phyloP scores from a whole-genome alignment of 495 filamentous ascomycete genomes.

The Cryomyces antarcticus region DNA sequence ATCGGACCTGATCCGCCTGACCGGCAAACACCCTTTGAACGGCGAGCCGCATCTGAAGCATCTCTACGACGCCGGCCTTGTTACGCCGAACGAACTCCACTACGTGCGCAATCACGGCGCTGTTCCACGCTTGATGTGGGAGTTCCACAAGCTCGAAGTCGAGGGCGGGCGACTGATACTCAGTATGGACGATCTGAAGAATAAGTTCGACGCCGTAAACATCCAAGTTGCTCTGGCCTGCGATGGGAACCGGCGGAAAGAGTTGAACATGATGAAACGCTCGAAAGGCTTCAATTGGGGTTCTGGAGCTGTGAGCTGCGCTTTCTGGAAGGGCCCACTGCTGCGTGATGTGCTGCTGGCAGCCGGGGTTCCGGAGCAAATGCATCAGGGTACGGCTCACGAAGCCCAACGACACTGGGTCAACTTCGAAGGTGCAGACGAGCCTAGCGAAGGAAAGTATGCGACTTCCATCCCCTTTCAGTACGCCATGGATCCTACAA shows the following conservation, averaged over 20 bases:
- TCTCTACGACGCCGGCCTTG: conserved; percentile 11
- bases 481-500: conserved; percentile 10
- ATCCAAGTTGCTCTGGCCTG: conserved; percentile 8
- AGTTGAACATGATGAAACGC: conserved; percentile 7
- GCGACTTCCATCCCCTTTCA: conserved; percentile 8
- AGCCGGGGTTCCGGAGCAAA: conserved; percentile 16
- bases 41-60: conserved; percentile 9
- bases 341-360: conserved; percentile 8
- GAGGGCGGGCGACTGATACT: conserved; percentile 1
- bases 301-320: conserved; percentile 6
- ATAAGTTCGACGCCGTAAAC: conserved; percentile 5
- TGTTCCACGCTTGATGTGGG: conserved; percentile 7
- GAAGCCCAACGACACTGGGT: conserved; percentile 5
- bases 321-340: conserved; percentile 8
- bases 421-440: conserved; percentile 10
- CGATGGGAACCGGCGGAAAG: conserved; percentile 9
- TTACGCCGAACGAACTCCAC: conserved; percentile 11
- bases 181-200: conserved; percentile 7
- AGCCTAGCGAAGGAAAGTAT: conserved; percentile 9
- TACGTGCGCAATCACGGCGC: conserved; percentile 10
- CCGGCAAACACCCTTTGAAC: conserved; percentile 20
- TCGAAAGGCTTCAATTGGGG: conserved; percentile 11
- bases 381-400: conserved; percentile 32
- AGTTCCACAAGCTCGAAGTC: conserved; percentile 7
- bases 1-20: conserved; percentile 15